Evolutionary conservation across 164 flowering plant genomes (phyloP).

Genomic region (Macadamia integrifolia): DNA sequence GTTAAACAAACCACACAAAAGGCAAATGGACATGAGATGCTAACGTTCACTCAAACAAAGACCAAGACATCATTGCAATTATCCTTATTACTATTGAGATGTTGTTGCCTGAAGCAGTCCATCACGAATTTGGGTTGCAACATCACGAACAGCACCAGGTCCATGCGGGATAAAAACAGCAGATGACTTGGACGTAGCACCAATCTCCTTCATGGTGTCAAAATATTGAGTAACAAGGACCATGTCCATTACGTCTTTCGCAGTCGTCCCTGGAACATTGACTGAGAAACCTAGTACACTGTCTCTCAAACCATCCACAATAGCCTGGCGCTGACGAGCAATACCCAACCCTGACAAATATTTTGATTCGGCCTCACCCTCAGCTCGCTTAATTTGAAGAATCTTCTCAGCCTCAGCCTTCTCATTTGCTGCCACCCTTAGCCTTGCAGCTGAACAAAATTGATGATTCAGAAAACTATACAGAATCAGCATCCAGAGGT

Average conservation of each 20-base stretch:
- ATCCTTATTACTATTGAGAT: neutral
- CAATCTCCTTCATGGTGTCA: conserved; percentile 78
- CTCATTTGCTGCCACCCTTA: conserved; percentile 50
- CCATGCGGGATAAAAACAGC: conserved; percentile 77
- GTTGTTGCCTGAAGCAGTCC: conserved; percentile 58
- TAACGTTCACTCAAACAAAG: too few relatives aligned
- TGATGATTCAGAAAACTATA: conserved; percentile 1
- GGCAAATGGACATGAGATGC: too few relatives aligned
- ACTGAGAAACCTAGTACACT: conserved; percentile 67
- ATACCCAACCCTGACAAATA: conserved; percentile 52
- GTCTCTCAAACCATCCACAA: conserved; percentile 76
- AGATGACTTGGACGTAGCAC: conserved; percentile 63
- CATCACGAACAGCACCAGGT: conserved; percentile 65
- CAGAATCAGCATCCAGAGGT: neutral
- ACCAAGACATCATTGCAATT: too few relatives aligned
- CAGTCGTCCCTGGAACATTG: conserved; percentile 55
- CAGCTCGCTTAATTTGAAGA: conserved; percentile 49
- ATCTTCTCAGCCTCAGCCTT: conserved; percentile 62
- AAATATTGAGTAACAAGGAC: conserved; percentile 60
- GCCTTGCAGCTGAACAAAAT: conserved; percentile 51
- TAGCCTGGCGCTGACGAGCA: conserved; percentile 59
- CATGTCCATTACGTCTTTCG: conserved; percentile 63
- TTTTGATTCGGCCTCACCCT: conserved; percentile 59
- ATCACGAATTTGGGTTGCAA: conserved; percentile 62
- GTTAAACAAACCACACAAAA: too few relatives aligned